phyloP scores from a whole-genome alignment of 495 filamentous ascomycete genomes.

The Mycothermus thermophilus region DNA sequence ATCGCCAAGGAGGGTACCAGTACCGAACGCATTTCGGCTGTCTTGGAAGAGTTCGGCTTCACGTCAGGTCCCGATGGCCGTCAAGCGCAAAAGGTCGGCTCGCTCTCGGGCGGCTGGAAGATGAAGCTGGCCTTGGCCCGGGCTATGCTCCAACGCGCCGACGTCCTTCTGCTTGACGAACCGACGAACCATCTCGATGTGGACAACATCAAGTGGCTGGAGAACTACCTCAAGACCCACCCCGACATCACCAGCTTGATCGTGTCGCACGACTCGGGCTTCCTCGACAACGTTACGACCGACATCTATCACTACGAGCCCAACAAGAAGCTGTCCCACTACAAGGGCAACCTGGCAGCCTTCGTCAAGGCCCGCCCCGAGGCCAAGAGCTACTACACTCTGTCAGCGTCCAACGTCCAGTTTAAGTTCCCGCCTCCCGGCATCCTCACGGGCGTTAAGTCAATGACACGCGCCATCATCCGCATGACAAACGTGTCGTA shows the following conservation, averaged over 20 bases:
- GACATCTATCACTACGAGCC: conserved; percentile 99
- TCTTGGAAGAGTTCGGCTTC: conserved; percentile 86
- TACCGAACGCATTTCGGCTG: conserved; percentile 64
- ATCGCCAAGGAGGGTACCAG: conserved; percentile 62
- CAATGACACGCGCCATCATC: conserved; percentile 79
- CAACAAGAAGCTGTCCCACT: conserved; percentile 85
- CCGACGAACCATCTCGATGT: conserved; percentile 98
- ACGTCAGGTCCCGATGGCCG: conserved; percentile 76
- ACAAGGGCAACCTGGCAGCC: conserved; percentile 84
- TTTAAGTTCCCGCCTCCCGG: conserved; percentile 98
- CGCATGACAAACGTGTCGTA: conserved; percentile 86
- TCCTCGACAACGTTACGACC: conserved; percentile 92
- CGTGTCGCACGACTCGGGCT: conserved; percentile 94
- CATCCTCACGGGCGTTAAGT: conserved; percentile 91
- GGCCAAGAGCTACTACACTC: conserved; percentile 95
- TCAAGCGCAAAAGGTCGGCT: conserved; percentile 77
- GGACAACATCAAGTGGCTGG: conserved; percentile 87
- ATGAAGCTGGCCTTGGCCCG: conserved; percentile 97
- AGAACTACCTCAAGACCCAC: conserved; percentile 88
- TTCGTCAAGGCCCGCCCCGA: conserved; percentile 93
- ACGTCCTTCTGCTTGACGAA: conserved; percentile 93
- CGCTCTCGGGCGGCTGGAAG: conserved; percentile 98
- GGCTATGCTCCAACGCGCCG: conserved; percentile 91
- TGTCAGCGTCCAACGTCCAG: conserved; percentile 75
- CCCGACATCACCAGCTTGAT: conserved; percentile 96